A percentile compares a stretch with the other conserved stretches of the same genome.
These are phyloP conservation scores for Lippia alba DNA, from an alignment of 305 asterid species.

Conservation along the genomic window DNA sequence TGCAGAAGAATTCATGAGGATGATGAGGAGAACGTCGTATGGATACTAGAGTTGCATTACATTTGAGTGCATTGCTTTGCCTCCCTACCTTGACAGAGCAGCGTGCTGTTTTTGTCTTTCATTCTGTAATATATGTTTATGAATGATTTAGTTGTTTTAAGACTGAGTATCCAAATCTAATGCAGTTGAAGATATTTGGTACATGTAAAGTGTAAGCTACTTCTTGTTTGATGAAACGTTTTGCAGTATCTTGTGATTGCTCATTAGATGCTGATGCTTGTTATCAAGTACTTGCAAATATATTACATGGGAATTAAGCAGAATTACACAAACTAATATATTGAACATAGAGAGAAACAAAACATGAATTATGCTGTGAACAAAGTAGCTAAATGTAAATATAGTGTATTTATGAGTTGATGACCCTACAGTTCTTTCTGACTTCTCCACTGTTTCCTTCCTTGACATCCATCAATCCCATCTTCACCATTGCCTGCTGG, in stretches of 20 bases:
- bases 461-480: conserved; percentile 77
- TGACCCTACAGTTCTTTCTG: conserved; percentile 54
- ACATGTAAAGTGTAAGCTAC: conserved; percentile 16
- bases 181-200: background rate
- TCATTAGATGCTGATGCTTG: background rate
- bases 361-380: background rate
- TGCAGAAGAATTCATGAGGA: conserved; percentile 69
- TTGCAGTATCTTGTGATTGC: conserved; percentile 15
- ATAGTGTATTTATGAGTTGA: conserved; percentile 44
- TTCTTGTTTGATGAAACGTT: conserved; percentile 11
- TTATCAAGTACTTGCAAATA: background rate
- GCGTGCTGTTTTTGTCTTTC: conserved; percentile 5
- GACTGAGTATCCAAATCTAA: background rate
- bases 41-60: conserved; percentile 45
- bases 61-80: background rate
- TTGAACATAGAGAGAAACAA: background rate
- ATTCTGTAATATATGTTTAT: conserved; percentile 28
- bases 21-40: conserved; percentile 76
- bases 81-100: background rate
- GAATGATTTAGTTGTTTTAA: conserved; percentile 12
- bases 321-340: background rate
- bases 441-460: conserved; percentile 78
- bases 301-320: background rate
- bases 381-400: background rate
- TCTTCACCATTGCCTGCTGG: conserved; percentile 77